These are phyloP conservation scores for Craspedostauros australis DNA, from an alignment of 108 stramenopile species.

Conservation along the genomic window DNA sequence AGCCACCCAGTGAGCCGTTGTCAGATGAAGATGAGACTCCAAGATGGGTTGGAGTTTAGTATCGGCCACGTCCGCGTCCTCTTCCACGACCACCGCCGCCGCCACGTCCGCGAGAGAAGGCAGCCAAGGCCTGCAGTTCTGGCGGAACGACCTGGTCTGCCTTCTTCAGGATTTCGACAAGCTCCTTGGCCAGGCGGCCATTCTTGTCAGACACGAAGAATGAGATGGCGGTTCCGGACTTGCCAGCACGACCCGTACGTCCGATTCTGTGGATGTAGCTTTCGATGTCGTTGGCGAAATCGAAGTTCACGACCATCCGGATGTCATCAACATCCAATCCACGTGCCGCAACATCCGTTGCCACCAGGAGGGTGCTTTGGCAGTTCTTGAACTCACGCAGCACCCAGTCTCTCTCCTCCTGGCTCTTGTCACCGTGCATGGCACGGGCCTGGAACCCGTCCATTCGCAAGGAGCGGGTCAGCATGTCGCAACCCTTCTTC, in stretches of 20 bases:
- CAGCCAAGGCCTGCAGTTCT: constrained; percentile 46
- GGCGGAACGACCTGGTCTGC: constrained; percentile 66
- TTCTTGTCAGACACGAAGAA: constrained; percentile 95
- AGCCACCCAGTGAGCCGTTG: no score
- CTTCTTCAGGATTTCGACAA: constrained; percentile 75
- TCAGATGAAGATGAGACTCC: background rate
- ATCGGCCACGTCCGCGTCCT: constrained; percentile 48
- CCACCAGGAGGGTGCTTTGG: constrained; percentile 83
- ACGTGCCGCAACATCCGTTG: constrained; percentile 99
- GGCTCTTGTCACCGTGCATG: constrained; percentile 98
- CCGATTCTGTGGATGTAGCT: constrained; percentile 95
- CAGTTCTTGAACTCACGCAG: constrained; percentile 92
- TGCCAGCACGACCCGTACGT: constrained; percentile 98
- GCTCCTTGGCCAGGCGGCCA: constrained; percentile 75
- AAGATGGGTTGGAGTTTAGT: constrained; percentile 2
- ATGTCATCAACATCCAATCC: constrained; percentile 73
- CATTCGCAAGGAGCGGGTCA: constrained; percentile 79
- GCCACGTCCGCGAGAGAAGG: constrained; percentile 25
- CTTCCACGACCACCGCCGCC: constrained; percentile 42
- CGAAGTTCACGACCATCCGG: constrained; percentile 82
- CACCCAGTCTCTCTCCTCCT: constrained; percentile 97
- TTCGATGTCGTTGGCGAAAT: constrained; percentile 71
- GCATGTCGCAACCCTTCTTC: constrained; percentile 95
- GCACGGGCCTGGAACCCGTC: constrained; percentile 89
- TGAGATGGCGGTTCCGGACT: constrained; percentile 91